A percentile compares a stretch with the other conserved stretches of the same genome.
Conservation (phyloP, 208 protist species). For the Trichomonas gallinae region DNA sequence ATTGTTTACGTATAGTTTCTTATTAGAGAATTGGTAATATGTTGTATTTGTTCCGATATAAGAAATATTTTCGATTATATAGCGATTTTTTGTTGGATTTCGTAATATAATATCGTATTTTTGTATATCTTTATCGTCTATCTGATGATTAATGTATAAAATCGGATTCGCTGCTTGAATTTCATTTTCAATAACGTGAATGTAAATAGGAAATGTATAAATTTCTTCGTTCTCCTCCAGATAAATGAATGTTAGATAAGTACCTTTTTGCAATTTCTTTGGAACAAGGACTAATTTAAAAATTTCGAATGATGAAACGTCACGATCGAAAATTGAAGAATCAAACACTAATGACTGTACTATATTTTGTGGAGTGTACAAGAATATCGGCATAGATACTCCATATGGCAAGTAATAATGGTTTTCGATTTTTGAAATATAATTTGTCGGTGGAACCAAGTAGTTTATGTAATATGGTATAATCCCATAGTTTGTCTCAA, state of each 20-base stretch:
- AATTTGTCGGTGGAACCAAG: not conserved
- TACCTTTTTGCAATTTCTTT: not conserved
- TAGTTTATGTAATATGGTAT: not conserved
- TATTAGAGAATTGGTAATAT: not conserved
- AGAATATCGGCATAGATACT: not conserved
- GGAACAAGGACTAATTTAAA: not conserved
- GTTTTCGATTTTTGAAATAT: not conserved
- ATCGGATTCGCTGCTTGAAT: not conserved
- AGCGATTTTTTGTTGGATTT: not conserved
- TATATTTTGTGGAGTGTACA: not conserved
- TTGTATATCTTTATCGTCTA: not conserved
- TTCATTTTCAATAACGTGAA: not conserved
- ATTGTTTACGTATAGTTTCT: no score
- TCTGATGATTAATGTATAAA: not conserved
- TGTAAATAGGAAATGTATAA: not conserved
- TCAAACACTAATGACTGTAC: not conserved
- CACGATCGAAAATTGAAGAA: not conserved
- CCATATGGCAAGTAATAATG: not conserved
- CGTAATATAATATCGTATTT: not conserved
- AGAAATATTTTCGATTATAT: not conserved
- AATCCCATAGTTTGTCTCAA: not conserved
- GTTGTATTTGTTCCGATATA: not conserved
- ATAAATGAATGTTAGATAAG: not conserved
- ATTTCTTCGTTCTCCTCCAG: not conserved
- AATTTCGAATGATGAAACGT: not conserved